Conservation (phyloP, 495 filamentous ascomycete species). For the Penicillium paxilli region DNA sequence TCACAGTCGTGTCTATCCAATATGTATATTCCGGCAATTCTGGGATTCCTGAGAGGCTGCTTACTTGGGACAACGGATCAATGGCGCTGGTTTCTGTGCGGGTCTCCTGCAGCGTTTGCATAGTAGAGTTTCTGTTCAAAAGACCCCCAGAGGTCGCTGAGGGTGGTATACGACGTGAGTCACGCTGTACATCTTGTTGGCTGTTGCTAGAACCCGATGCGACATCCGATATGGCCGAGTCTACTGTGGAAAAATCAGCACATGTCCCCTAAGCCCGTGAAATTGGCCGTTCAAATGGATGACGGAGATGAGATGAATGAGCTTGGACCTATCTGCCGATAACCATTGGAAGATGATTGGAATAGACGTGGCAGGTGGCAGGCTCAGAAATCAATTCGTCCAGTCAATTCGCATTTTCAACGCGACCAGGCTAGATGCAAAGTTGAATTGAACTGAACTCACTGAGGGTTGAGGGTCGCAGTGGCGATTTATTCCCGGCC, state of each 20-base stretch:
- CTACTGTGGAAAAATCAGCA: conserved; percentile 20
- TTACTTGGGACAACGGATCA: conserved; percentile 58
- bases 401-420: background rate
- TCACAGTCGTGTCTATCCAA: background rate
- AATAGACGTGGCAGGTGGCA: too few species aligned
- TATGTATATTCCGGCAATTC: background rate
- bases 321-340: background rate
- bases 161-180: conserved; percentile 12
- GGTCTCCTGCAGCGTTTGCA: conserved; percentile 31
- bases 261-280: background rate
- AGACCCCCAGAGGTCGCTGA: conserved; percentile 16
- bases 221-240: conserved; percentile 33
- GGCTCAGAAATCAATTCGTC: background rate
- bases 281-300: background rate
- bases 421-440: background rate
- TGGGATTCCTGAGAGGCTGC: conserved; percentile 11
- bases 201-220: conserved; percentile 38
- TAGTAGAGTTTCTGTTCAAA: conserved; percentile 27
- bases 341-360: too few species aligned
- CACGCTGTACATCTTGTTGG: conserved; percentile 33
- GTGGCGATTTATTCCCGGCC: conserved; percentile 14
- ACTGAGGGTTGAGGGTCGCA: conserved; percentile 20
- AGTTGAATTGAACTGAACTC: too few species aligned
- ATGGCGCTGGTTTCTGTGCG: conserved; percentile 45
- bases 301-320: background rate